Evolutionary conservation across 371 early-diverging fungal species (phyloP).

Genomic region (Funneliformis caledonium): DNA sequence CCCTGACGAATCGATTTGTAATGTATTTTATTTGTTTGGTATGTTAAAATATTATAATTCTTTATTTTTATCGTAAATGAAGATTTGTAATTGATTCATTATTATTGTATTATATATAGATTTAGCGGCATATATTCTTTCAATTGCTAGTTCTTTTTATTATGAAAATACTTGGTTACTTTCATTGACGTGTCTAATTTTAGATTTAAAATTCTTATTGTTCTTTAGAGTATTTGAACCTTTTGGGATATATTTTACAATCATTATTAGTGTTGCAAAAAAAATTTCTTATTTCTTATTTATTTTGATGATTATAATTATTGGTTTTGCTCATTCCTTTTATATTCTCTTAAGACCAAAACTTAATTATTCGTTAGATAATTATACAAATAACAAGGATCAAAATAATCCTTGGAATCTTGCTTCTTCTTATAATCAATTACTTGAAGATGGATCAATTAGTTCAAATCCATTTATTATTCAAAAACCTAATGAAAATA

Average conservation of each 20-base stretch:
- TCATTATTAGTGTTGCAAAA: neutral
- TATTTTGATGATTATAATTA: neutral
- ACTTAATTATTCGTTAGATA: neutral
- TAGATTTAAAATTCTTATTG: neutral
- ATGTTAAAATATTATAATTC: no score
- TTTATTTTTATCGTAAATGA: no score
- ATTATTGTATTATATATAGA: no score
- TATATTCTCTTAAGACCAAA: constrained; percentile 4
- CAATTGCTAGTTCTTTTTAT: no score
- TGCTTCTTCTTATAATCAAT: neutral
- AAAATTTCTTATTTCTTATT: neutral
- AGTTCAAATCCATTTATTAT: neutral
- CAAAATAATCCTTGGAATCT: constrained; percentile 23
- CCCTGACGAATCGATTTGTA: no score
- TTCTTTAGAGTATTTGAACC: constrained; percentile 1
- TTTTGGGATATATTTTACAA: constrained; percentile 5
- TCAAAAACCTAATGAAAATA: constrained; percentile 9
- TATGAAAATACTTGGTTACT: no score
- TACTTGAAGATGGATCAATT: neutral
- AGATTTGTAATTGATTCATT: no score
- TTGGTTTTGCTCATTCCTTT: neutral
- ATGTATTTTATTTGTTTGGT: no score
- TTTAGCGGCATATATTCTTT: no score
- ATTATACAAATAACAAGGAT: neutral
- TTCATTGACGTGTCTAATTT: neutral